Base-by-base conservation (phyloP, 352 stramenopile genomes). In the Pythium brassicae region DNA sequence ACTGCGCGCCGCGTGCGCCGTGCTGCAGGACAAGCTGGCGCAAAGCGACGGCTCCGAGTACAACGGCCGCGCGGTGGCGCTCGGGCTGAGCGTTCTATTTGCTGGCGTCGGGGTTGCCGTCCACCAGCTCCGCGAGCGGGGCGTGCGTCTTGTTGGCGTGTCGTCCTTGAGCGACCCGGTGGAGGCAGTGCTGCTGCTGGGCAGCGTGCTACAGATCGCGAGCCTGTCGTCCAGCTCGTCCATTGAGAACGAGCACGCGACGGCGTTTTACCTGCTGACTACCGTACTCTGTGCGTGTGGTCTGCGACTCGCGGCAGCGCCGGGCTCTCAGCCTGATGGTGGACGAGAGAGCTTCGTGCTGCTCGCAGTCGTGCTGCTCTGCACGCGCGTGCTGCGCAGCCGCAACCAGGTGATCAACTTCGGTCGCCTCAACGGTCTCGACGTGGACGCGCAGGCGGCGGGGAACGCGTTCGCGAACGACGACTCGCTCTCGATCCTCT, bases 381-480 rank as follows among this genome's bases (percentile, higher is more conserved):
- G 74, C 22, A 81, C 77, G 34, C 77, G 87, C n/a, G 48, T 83
- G 4, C 59, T 96, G 17, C 83, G 87, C 15, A 58, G 69, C 48
- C 83, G 87, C 40, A 94, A 92, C 60, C 86, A 95, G 65, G 64
- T 96, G 29, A 95, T 95, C 52, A 96, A 96, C 57, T 95, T 95
- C 58, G 83, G 76, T 3, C 65, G 83, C 26, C 57, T 96, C 6
- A 94, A 94, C 46, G 64, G 55, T 1, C 50, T 95, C 22, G 4
- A 62, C 32, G 63, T 87, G 9, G 69, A 91, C 25, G 40, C 70
- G 0, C 76, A 68, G 15, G 37, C 67, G 7, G 51, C 62, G 32
- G 85, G 85, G 48, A 89, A 87, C 29, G 81, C 87, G 39, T 92
- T 93, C 55, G 85, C 81, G 3, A 63, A 60, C 10, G 83, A 95